Evolutionary conservation across 2,329 filamentous ascomycete species (phyloP).

Genomic region (Basipetospora chlamydospora): DNA sequence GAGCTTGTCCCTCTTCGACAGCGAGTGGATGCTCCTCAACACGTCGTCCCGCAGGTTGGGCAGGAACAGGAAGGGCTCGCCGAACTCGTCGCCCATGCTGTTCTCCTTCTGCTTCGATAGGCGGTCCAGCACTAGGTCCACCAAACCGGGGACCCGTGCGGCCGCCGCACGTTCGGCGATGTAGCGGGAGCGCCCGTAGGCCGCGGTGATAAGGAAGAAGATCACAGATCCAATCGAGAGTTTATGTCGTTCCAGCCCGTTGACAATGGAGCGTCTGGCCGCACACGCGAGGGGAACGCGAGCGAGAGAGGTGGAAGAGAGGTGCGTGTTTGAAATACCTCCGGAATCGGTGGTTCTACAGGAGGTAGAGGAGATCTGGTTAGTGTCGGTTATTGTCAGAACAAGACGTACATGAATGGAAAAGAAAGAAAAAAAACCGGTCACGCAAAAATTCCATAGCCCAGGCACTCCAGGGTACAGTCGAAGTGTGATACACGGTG

Average conservation of each 20-base stretch:
- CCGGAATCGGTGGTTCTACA: constrained; percentile 56
- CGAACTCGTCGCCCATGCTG: constrained; percentile 49
- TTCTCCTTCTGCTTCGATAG: constrained; percentile 72
- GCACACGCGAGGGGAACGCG: constrained; percentile 75
- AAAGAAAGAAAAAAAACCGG: constrained; percentile 22
- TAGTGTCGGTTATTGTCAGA: constrained; percentile 63
- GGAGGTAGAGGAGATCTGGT: constrained; percentile 64
- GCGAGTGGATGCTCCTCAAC: constrained; percentile 63
- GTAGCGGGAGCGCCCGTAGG: constrained; percentile 53
- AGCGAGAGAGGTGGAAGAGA: constrained; percentile 83
- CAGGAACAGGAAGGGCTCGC: constrained; percentile 71
- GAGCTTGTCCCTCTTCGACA: constrained; percentile 60
- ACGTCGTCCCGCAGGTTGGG: constrained; percentile 87
- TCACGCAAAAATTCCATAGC: too few relatives aligned
- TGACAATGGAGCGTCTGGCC: constrained; percentile 61
- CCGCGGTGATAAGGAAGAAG: constrained; percentile 27
- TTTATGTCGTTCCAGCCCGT: constrained; percentile 76
- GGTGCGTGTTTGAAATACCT: constrained; percentile 44
- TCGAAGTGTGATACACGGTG: constrained; percentile 12
- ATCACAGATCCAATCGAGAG: constrained; percentile 60
- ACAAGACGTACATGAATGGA: constrained; percentile 10
- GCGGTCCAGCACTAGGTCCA: constrained; percentile 69
- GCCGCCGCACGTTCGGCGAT: constrained; percentile 49
- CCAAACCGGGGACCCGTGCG: constrained; percentile 65
- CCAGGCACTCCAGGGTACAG: too few relatives aligned